These are phyloP conservation scores for Penicillium brasilianum DNA, from an alignment of 2,329 filamentous ascomycete genomes.

Conservation along the genomic window DNA sequence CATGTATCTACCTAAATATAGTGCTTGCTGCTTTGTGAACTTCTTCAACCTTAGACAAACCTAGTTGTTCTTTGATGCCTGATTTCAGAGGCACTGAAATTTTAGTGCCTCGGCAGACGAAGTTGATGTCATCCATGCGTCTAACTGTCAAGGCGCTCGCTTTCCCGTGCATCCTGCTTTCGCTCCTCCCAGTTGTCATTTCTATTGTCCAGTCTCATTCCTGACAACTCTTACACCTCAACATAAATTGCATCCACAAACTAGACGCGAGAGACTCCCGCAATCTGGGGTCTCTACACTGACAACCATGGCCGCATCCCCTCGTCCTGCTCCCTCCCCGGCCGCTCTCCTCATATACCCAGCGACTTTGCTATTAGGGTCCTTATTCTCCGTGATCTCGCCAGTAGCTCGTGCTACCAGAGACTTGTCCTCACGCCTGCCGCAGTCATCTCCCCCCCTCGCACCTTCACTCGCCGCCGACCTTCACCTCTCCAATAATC, in stretches of 20 bases:
- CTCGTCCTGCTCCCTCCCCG: constrained; percentile 52
- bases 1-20: not conserved
- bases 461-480: constrained; percentile 38
- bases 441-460: constrained; percentile 63
- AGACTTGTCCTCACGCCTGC: constrained; percentile 42
- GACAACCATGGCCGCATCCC: constrained; percentile 25
- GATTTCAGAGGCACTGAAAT: constrained; percentile 10
- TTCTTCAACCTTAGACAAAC: not conserved
- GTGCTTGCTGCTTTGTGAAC: not conserved
- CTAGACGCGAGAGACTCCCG: not conserved
- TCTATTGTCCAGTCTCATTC: not conserved
- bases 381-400: constrained; percentile 77
- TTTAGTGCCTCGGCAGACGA: constrained; percentile 16
- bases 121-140: constrained; percentile 28
- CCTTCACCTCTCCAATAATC: constrained; percentile 34
- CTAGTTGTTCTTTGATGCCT: not conserved
- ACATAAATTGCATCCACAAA: not conserved
- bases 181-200: not conserved
- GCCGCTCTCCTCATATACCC: constrained; percentile 75
- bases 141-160: constrained; percentile 6
- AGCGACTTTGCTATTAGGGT: constrained; percentile 76
- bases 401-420: constrained; percentile 64
- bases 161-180: constrained; percentile 8
- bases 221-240: not conserved
- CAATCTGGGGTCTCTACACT: constrained; percentile 7